Percentiles rank a stretch among this genome's conserved stretches.
Evolutionary conservation across 768 basidiomycete species (phyloP).

Genomic region (Russula emetica): DNA sequence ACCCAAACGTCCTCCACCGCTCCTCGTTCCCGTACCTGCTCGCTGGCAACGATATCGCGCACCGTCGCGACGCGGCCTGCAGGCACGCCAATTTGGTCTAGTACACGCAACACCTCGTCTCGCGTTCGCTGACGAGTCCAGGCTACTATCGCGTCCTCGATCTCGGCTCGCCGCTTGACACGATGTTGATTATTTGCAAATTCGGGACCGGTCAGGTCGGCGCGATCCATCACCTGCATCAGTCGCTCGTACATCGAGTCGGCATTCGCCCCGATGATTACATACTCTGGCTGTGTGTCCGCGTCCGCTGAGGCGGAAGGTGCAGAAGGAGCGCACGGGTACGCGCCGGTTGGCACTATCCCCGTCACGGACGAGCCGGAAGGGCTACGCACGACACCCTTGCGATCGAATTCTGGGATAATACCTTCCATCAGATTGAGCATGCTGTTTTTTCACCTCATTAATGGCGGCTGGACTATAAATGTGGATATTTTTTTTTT

Average conservation of each 20-base stretch:
- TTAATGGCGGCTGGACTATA: not conserved
- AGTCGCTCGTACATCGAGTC: conserved; percentile 65
- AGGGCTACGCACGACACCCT: conserved; percentile 65
- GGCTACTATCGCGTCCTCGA: conserved; percentile 56
- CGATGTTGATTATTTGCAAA: conserved; percentile 46
- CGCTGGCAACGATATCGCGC: conserved; percentile 55
- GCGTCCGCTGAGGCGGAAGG: conserved; percentile 40
- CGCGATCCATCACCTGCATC: conserved; percentile 55
- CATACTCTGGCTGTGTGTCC: conserved; percentile 43
- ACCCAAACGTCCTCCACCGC: conserved; percentile 59
- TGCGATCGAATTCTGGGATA: conserved; percentile 70
- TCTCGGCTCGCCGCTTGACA: conserved; percentile 43
- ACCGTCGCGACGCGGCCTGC: conserved; percentile 62
- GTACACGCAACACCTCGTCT: conserved; percentile 48
- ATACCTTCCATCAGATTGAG: conserved; percentile 74
- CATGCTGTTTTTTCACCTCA: conserved; percentile 44
- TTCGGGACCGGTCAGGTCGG: conserved; percentile 53
- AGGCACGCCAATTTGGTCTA: conserved; percentile 54
- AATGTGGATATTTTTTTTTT: not conserved
- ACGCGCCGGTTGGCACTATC: conserved; percentile 72
- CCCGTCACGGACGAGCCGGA: conserved; percentile 73
- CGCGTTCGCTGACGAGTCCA: conserved; percentile 53
- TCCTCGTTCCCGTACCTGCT: conserved; percentile 52
- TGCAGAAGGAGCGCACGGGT: conserved; percentile 51
- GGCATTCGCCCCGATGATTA: conserved; percentile 70